A percentile compares a stretch with the other conserved stretches of the same genome.
phyloP scores from a whole-genome alignment of 768 basidiomycete genomes.

The Mycena alexandri region DNA sequence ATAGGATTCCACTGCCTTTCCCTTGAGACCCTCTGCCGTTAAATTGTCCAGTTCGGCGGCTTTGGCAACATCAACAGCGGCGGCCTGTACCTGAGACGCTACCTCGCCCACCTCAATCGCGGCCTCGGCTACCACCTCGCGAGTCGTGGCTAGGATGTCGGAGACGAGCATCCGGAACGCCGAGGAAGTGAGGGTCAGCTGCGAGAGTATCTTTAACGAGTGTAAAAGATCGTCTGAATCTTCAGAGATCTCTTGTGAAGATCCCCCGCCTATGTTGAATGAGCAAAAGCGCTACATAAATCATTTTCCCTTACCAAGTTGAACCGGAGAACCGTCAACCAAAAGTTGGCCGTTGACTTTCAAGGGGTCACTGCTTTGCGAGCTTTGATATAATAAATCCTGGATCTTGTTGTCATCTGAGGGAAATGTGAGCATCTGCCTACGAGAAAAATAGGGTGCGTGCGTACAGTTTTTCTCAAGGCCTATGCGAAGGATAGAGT shows the following conservation, averaged over 20 bases:
- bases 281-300: background rate
- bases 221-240: conserved; percentile 46
- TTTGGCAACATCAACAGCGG: conserved; percentile 49
- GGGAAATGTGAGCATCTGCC: background rate
- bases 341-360: conserved; percentile 37
- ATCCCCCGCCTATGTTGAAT: conserved; percentile 21
- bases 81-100: conserved; percentile 48
- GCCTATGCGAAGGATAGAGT: conserved; percentile 50
- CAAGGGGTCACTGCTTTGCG: conserved; percentile 39
- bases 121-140: conserved; percentile 48
- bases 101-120: conserved; percentile 48
- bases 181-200: conserved; percentile 49
- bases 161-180: conserved; percentile 51
- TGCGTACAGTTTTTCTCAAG: conserved; percentile 55
- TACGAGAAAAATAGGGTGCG: background rate
- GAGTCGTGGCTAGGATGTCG: conserved; percentile 49
- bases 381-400: conserved; percentile 49
- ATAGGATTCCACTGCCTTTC: conserved; percentile 36
- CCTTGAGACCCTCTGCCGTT: conserved; percentile 40
- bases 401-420: conserved; percentile 55
- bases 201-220: conserved; percentile 46
- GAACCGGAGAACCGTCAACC: conserved; percentile 32
- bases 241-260: conserved; percentile 43
- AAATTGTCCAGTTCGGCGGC: conserved; percentile 33
- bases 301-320: conserved; percentile 31